Conservation (phyloP, 2,329 filamentous ascomycete genomes). For the Hymenotorrendiella dingleyae region DNA sequence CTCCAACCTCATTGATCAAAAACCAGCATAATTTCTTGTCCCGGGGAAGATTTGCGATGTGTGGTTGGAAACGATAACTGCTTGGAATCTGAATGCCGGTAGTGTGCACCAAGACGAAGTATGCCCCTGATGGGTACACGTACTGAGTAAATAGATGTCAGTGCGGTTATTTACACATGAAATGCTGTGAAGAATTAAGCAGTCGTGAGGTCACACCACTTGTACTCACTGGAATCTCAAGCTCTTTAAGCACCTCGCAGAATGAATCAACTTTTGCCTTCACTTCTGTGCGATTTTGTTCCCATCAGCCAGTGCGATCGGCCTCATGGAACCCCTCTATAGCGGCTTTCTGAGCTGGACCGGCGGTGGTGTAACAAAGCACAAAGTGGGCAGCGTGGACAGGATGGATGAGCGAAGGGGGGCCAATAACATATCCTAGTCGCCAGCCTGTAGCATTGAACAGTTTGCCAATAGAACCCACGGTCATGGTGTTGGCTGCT, state of each 20-base stretch:
- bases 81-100: neutral
- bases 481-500: neutral
- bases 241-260: neutral
- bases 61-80: neutral
- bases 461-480: neutral
- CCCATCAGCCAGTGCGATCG: neutral
- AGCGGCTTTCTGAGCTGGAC: neutral
- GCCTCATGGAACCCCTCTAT: neutral
- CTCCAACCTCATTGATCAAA: slow-evolving; percentile 3
- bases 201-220: no score
- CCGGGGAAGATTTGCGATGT: neutral
- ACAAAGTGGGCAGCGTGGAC: neutral
- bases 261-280: neutral
- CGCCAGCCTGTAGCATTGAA: neutral
- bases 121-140: neutral
- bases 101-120: neutral
- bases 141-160: neutral
- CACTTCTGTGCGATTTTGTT: neutral
- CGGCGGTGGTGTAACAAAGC: neutral
- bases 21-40: slow-evolving; percentile 2
- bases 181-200: no score
- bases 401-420: neutral
- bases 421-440: neutral
- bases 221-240: neutral
- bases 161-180: no score